Evolutionary conservation across 345 rosid genomes (phyloP).

Genomic region (Gossypium longicalyx): DNA sequence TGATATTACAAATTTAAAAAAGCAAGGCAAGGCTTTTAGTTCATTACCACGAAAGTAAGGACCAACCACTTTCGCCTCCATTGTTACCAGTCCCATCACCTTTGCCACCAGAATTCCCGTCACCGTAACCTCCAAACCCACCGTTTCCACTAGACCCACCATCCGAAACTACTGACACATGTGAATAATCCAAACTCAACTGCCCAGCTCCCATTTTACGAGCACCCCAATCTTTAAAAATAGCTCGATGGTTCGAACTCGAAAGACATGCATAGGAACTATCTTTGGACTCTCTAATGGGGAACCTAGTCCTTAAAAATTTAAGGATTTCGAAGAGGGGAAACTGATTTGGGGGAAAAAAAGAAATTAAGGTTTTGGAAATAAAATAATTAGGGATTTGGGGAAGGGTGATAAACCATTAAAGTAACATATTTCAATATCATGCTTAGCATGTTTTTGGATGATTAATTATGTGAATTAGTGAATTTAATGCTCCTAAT

Average conservation of each 20-base stretch:
- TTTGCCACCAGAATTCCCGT: conserved; percentile 47
- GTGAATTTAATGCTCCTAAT: too few relatives aligned
- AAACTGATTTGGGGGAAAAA: too few relatives aligned
- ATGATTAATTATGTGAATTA: too few relatives aligned
- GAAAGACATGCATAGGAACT: conserved; percentile 17
- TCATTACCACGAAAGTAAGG: conserved; percentile 68
- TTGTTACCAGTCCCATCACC: conserved; percentile 30
- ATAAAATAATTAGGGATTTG: too few relatives aligned
- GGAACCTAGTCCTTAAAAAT: conserved; percentile 3
- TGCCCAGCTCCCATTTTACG: conserved; percentile 26
- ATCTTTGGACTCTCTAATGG: conserved; percentile 23
- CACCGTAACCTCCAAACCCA: conserved; percentile 56
- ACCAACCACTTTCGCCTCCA: conserved; percentile 45
- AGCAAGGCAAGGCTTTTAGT: not conserved
- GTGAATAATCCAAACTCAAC: conserved; percentile 26
- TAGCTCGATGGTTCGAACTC: conserved; percentile 26
- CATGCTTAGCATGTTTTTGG: too few relatives aligned
- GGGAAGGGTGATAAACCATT: too few relatives aligned
- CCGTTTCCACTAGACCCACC: conserved; percentile 47
- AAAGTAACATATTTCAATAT: too few relatives aligned
- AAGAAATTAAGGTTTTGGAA: too few relatives aligned
- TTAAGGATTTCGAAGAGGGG: too few relatives aligned
- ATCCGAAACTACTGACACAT: conserved; percentile 42
- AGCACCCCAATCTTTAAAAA: conserved; percentile 22
- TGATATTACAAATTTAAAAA: not conserved